Evolutionary conservation across 2,329 filamentous ascomycete genomes (phyloP), one percentile per base, ranked within the genome.

Genomic region (Camillea tinctor): DNA sequence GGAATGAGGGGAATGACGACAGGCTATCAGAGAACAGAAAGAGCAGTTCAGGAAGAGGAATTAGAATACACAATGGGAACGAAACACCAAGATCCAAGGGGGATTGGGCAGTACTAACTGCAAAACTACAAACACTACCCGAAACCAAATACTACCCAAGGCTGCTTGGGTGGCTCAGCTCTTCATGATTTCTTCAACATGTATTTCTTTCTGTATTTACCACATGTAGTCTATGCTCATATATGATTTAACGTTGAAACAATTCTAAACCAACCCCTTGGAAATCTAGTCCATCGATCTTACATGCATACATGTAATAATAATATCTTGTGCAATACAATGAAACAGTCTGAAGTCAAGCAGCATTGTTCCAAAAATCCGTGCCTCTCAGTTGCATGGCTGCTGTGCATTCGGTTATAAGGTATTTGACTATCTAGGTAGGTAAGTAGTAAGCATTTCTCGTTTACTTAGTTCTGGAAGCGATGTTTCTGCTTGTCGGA

Each of bases 1-100:
- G 63, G 63, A 7, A 62, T 67, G 65, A 60, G 52, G 57, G 59
- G 58, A 8, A 56, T 57, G 8, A 58, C 61, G 51, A 50, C n/a
- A n/a, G n/a, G 44, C 24, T 30, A 52, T 1, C 20, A 48, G 1
- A 48, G 44, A 7, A n/a, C n/a, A 21, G 52, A 60, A 13, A 11
- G 3, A 30, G n/a, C 36, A 11, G 24, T 51, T 4, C 55, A 58
- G 40, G 26, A 30, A 17, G 60, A 61, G 52, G 56, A 60, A 19
- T 17, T 59, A 15, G 55, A 56, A 8, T 57, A 63, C 5, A 59
- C 60, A 44, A 50, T 44, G 36, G 36, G 36, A 6, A 44, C n/a
- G 36, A 44, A 44, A 44, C 36, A 6, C 3, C 36, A 44, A 4
- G 36, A 44, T 44, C 36, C 1, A n/a, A 44, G 36, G 36, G 13